A percentile compares a stretch with the other conserved stretches of the same genome.
Evolutionary conservation across 352 stramenopile species (phyloP).

Genomic region (Phytophthora rubi): DNA sequence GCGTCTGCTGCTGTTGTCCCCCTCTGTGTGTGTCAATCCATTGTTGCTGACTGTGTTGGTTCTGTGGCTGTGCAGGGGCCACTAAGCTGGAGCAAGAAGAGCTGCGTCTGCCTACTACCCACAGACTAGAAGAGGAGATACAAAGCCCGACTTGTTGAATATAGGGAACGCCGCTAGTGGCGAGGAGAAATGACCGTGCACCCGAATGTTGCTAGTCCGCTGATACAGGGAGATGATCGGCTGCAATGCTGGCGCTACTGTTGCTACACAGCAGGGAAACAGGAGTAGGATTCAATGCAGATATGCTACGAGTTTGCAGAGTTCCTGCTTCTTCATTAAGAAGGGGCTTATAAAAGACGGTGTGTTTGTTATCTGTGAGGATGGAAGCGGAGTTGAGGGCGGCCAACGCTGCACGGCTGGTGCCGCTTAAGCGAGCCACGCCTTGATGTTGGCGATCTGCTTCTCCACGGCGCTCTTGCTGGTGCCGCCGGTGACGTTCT

Average conservation of each 20-base stretch:
- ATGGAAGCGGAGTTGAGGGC: neutral
- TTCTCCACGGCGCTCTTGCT: constrained; percentile 79
- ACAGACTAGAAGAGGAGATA: constrained; percentile 19
- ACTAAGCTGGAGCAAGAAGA: constrained; percentile 26
- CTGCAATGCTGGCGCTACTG: no score
- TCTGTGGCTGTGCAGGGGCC: constrained; percentile 27
- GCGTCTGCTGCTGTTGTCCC: constrained; percentile 29
- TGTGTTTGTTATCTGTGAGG: constrained; percentile 1
- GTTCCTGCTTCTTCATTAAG: constrained; percentile 15
- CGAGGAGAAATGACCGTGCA: neutral
- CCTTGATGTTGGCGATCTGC: constrained; percentile 82
- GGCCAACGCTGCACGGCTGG: neutral
- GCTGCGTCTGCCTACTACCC: constrained; percentile 6
- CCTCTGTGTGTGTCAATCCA: neutral
- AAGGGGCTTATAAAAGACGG: constrained; percentile 16
- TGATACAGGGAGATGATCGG: no score
- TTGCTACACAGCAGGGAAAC: neutral
- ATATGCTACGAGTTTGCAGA: neutral
- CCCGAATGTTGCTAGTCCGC: neutral
- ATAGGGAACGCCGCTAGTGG: constrained; percentile 21
- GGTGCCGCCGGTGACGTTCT: constrained; percentile 89
- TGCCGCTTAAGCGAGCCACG: constrained; percentile 56
- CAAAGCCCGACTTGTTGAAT: constrained; percentile 18
- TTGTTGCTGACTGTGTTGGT: neutral
- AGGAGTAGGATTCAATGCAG: no score